Conservation (phyloP, 495 filamentous ascomycete species). For the Massariosphaeria phaeospora region DNA sequence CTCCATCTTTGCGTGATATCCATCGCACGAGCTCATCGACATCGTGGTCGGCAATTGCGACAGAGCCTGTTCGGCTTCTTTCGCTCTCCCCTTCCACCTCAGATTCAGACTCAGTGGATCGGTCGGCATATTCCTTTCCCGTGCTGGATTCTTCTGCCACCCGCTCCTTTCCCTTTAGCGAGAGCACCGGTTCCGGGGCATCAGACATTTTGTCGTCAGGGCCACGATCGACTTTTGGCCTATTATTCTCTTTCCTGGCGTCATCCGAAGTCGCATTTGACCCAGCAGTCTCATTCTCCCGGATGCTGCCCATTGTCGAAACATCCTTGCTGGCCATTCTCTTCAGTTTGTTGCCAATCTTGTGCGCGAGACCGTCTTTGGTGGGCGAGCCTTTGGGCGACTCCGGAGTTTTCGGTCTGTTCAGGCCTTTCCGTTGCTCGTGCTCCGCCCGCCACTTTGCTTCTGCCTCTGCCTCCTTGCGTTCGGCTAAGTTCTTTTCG, state of each 20-base stretch:
- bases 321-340: constrained; percentile 18
- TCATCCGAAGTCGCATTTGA: constrained; percentile 8
- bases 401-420: constrained; percentile 16
- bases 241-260: not conserved
- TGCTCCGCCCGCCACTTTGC: constrained; percentile 11
- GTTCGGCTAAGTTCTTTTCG: constrained; percentile 1
- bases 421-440: constrained; percentile 11
- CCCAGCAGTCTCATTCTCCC: not conserved
- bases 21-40: constrained; percentile 17
- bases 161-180: constrained; percentile 3
- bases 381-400: constrained; percentile 13
- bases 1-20: constrained; percentile 8
- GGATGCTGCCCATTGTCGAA: constrained; percentile 1
- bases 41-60: constrained; percentile 2
- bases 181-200: constrained; percentile 3
- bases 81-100: not conserved
- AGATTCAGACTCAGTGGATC: constrained; percentile 9
- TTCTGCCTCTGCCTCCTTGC: constrained; percentile 1
- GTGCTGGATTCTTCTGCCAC: not conserved
- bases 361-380: constrained; percentile 13
- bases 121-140: not conserved
- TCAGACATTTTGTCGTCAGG: not conserved
- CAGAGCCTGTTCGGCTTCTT: constrained; percentile 1
- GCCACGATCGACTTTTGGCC: not conserved
- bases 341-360: constrained; percentile 8